phyloP scores from a whole-genome alignment of 192 early-diverging fungal genomes.

The Coemansia aciculifera region DNA sequence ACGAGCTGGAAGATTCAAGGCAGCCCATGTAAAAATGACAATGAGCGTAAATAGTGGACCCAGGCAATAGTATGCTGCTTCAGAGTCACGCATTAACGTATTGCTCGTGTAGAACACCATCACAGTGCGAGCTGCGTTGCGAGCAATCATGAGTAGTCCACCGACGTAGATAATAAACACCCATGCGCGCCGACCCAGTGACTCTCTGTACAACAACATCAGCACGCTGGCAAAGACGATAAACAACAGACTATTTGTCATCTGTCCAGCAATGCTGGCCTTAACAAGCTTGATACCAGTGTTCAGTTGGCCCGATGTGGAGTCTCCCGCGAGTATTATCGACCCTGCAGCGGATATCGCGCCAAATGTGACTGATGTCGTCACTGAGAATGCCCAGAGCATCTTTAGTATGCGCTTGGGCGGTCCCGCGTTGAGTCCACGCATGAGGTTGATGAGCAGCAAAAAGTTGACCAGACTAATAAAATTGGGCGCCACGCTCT shows the following conservation, averaged over 20 bases:
- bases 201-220: constrained; percentile 2
- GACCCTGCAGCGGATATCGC: constrained; percentile 12
- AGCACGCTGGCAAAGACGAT: background rate
- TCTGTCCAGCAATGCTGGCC: constrained; percentile 15
- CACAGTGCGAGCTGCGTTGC: constrained; percentile 4
- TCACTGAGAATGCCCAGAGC: constrained; percentile 4
- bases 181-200: background rate
- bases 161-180: constrained; percentile 6
- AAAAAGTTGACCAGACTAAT: constrained; percentile 19
- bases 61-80: constrained; percentile 21
- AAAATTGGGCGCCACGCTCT: constrained; percentile 15
- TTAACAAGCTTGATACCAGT: constrained; percentile 12
- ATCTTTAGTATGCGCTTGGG: background rate
- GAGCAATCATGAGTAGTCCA: constrained; percentile 9
- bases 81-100: constrained; percentile 2
- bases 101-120: constrained; percentile 7
- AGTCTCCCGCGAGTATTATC: background rate
- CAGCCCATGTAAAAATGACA: constrained; percentile 13
- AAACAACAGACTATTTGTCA: constrained; percentile 8
- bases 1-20: constrained; percentile 12
- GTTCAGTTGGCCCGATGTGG: background rate
- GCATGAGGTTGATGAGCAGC: constrained; percentile 11
- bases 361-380: constrained; percentile 11
- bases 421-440: background rate
- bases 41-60: constrained; percentile 13